Evolutionary conservation across 2,329 filamentous ascomycete species (phyloP).

Genomic region (Tolypocladium sp.): DNA sequence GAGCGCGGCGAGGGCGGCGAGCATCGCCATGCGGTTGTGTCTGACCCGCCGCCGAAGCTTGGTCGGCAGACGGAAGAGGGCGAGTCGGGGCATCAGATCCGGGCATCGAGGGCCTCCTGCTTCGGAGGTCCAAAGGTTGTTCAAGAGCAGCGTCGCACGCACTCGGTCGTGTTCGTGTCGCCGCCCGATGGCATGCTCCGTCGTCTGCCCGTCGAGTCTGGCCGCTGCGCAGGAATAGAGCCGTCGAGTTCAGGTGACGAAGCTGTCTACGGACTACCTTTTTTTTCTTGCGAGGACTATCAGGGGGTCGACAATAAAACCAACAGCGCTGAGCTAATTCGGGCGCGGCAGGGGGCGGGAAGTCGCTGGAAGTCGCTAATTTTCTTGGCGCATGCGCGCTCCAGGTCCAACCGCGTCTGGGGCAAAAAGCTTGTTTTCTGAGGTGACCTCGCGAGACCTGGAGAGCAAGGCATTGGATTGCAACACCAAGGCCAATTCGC

Average conservation of each 20-base stretch:
- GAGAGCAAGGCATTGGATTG: no score
- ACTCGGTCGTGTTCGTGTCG: background rate
- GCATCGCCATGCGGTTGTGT: conserved; percentile 48
- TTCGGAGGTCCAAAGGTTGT: background rate
- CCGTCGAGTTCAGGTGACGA: background rate
- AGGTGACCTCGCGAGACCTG: no score
- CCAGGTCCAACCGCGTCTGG: no score
- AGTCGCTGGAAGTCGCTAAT: background rate
- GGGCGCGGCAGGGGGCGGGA: background rate
- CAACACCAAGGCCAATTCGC: no score
- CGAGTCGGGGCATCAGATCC: conserved; percentile 27
- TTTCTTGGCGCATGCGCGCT: background rate
- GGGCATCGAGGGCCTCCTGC: background rate
- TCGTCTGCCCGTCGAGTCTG: background rate
- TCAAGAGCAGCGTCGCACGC: background rate
- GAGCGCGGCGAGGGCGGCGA: conserved; percentile 30
- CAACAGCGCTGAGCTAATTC: background rate
- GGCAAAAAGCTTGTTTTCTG: background rate
- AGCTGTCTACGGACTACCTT: background rate
- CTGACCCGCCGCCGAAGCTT: conserved; percentile 48
- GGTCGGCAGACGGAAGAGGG: conserved; percentile 44
- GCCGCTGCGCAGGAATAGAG: background rate
- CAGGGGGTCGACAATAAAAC: background rate
- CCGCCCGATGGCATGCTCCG: background rate
- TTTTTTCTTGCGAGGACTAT: background rate